Conservation (phyloP, 257 asterid genomes). For the Agastache rugosa region DNA sequence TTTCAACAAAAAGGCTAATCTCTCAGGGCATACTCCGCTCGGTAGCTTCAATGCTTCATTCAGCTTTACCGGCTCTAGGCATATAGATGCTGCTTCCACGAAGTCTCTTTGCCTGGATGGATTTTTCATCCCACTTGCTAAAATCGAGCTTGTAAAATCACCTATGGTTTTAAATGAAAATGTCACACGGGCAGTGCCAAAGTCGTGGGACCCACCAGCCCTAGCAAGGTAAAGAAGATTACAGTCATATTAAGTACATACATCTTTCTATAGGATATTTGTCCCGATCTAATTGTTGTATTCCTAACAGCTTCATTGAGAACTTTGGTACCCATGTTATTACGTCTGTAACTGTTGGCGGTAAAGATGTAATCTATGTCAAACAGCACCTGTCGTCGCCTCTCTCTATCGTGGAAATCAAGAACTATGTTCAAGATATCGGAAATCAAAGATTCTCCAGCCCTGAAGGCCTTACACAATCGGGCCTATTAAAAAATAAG, state of each 20-base stretch:
- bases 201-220: slow-evolving; percentile 87
- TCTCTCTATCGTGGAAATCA: slow-evolving; percentile 69
- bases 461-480: slow-evolving; percentile 68
- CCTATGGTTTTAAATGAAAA: slow-evolving; percentile 61
- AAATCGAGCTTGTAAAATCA: slow-evolving; percentile 58
- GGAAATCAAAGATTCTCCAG: slow-evolving; percentile 84
- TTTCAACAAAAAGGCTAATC: slow-evolving; percentile 74
- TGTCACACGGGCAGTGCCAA: slow-evolving; percentile 72
- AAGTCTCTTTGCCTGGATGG: slow-evolving; percentile 87
- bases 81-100: slow-evolving; percentile 70
- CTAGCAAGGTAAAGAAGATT: slow-evolving; percentile 62
- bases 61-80: slow-evolving; percentile 72
- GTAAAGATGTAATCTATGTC: slow-evolving; percentile 84
- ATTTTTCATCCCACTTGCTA: slow-evolving; percentile 77
- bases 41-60: slow-evolving; percentile 83
- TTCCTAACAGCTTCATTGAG: slow-evolving; percentile 75
- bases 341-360: slow-evolving; percentile 80
- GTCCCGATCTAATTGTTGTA: slow-evolving; percentile 33
- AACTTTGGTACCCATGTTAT: slow-evolving; percentile 87
- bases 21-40: slow-evolving; percentile 67
- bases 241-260: background rate
- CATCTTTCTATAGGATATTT: slow-evolving; percentile 20
- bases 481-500: slow-evolving; percentile 79
- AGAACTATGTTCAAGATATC: slow-evolving; percentile 83
- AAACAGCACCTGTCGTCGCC: slow-evolving; percentile 76